Evolutionary conservation across 306 rosid genomes (phyloP), one percentile per base, ranked within the genome.

Genomic region (Trifolium repens): DNA sequence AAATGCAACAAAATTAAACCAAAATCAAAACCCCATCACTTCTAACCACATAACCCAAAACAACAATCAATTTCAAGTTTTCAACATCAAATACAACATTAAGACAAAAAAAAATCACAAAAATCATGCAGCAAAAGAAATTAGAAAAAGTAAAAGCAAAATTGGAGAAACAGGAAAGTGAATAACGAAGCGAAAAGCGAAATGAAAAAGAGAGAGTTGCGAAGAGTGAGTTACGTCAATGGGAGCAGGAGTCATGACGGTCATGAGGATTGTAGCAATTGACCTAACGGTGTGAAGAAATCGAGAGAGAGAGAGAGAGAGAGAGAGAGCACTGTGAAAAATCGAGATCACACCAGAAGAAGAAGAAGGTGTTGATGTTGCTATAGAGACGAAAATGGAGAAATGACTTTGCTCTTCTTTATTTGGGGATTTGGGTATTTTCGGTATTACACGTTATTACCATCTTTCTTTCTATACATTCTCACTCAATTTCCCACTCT

Each of bases 211-310:
- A 75, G 71, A 75, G 69, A 61, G 85, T 50, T 14, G 74, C 17
- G 58, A 69, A 39, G 44, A 61, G 67, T 61, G 43, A 63, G 89
- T 69, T 81, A 92, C 97, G 73, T 92, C 96, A 83, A 92, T 78
- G 82, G 97, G 90, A 76, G 88, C 88, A 69, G 96, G 96, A 69
- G 92, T 84, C 88, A 86, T 72, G 49, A 90, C 88, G 40, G 96
- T 90, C 90, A 86, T 88, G 90, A 83, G 54, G 79, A 71, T 84
- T 80, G 42, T 26, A 15, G 83, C 34, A 80, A 87, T 83, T 84
- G 73, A 81, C 35, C 86, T 80, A 69, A 64, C 78, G 47, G 44
- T 32, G 70, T 67, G 63, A 16, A 11, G 32, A 62, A 22, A 75
- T 55, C 79, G 78, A 81, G 82, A 85, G 70, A 78, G 86, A 77